Base-by-base conservation (phyloP, 768 basidiomycete species). In the Psilocybe tampanensis region DNA sequence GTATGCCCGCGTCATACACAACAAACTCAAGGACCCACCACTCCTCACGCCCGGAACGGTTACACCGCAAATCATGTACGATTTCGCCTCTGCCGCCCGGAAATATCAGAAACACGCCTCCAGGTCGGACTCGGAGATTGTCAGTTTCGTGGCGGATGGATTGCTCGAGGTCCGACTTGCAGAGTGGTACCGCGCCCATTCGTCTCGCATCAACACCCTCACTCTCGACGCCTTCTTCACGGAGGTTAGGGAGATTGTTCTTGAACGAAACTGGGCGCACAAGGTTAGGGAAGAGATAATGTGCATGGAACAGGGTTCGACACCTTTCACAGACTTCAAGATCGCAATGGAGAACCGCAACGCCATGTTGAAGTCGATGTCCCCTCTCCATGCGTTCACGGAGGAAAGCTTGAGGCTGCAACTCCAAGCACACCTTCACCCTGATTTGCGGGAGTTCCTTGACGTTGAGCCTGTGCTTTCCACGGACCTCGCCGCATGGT, bases 281-380 rank as follows among this genome's bases (percentile, higher is more conserved):
- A 22, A 26, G 11, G 13, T 45, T 15, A 22, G 26, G 11, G 22
- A 45, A 26, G 22, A 45, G 44, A 61, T 63, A 24, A 44, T 63
- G 21, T 47, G 48, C 0, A 45, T 52, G 22, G 34, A 50, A 21
- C 60, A 64, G 34, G 57, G 51, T n/a, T n/a, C 22, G n/a, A 48
- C 42, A 7, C 9, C 41, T 1, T 66, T 66, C 52, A 49, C 60
- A 17, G 52, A 61, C 34, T 66, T 58, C 60, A 52, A 58, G 42
- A 63, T 66, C 41, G 47, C 63, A 39, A 23, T 66, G 2, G 61
- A 66, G 36, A 64, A 62, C 47, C 54, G 57, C 17, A 64, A 62
- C 33, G 49, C 63, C 7, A 54, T 64, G 24, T 48, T 62, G 6
- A 56, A 36, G n/a, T 52, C 59, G 17, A 43, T 58, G n/a, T 22